Evolutionary conservation across 2,329 filamentous ascomycete genomes (phyloP).

Genomic region (Trichoderma sp.): DNA sequence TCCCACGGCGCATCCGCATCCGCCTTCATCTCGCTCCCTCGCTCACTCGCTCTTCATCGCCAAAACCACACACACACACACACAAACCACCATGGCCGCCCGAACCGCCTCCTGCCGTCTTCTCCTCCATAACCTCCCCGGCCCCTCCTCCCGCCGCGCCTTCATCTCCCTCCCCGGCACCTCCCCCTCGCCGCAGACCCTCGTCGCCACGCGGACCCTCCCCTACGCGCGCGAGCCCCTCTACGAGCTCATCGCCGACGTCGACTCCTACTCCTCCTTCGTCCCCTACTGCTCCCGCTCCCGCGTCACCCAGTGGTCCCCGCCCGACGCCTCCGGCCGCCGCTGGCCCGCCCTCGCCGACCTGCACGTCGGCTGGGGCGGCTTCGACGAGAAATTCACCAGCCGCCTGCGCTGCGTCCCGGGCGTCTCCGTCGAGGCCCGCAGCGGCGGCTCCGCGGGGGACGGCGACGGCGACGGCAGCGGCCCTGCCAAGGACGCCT

Average conservation of each 20-base stretch:
- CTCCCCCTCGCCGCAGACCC: constrained; percentile 55
- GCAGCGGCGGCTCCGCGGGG: constrained; percentile 60
- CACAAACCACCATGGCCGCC: constrained; percentile 20
- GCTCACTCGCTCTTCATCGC: too few relatives aligned
- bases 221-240: constrained; percentile 71
- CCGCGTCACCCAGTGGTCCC: constrained; percentile 74
- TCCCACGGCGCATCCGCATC: background rate
- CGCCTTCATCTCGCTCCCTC: background rate
- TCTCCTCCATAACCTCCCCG: background rate
- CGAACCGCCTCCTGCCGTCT: constrained; percentile 27
- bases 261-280: constrained; percentile 81
- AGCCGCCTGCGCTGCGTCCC: constrained; percentile 78
- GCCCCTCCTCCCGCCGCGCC: constrained; percentile 38
- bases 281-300: constrained; percentile 87
- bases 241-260: constrained; percentile 85
- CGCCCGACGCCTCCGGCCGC: constrained; percentile 51
- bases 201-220: constrained; percentile 74
- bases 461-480: constrained; percentile 44
- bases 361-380: constrained; percentile 82
- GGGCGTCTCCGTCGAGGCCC: constrained; percentile 72
- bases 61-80: background rate
- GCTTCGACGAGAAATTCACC: constrained; percentile 80
- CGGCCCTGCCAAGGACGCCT: constrained; percentile 44
- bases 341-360: constrained; percentile 74
- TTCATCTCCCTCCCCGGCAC: constrained; percentile 44